Conservation (phyloP, 2,329 filamentous ascomycete species). For the Colletotrichum limetticola region DNA sequence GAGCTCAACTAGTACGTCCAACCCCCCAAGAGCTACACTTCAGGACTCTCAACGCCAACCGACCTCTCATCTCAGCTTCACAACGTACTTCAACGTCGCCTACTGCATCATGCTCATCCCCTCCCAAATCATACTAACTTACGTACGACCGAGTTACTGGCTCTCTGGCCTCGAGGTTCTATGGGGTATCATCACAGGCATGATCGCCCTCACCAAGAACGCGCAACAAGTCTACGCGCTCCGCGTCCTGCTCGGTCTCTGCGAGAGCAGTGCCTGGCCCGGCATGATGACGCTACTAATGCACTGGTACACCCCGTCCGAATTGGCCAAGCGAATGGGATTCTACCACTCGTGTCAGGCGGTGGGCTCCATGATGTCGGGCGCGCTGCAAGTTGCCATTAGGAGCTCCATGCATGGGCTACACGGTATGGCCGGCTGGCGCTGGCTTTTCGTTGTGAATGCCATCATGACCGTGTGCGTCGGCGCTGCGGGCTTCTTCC, state of each 20-base stretch:
- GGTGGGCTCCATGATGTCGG: slow-evolving; percentile 65
- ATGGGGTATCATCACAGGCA: slow-evolving; percentile 37
- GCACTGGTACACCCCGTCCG: slow-evolving; percentile 51
- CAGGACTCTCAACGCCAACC: background rate
- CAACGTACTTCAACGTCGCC: slow-evolving; percentile 38
- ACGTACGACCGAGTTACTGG: slow-evolving; percentile 42
- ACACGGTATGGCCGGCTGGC: slow-evolving; percentile 48
- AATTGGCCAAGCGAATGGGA: slow-evolving; percentile 61
- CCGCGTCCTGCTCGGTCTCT: slow-evolving; percentile 55
- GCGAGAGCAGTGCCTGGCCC: slow-evolving; percentile 47
- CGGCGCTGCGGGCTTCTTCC: slow-evolving; percentile 30
- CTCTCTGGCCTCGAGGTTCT: slow-evolving; percentile 41
- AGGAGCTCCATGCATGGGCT: slow-evolving; percentile 32
- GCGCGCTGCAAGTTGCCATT: slow-evolving; percentile 65
- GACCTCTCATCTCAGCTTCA: slow-evolving; percentile 21
- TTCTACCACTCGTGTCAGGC: slow-evolving; percentile 61
- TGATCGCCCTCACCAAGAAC: slow-evolving; percentile 30
- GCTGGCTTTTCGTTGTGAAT: slow-evolving; percentile 55
- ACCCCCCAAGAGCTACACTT: background rate
- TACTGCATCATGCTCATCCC: slow-evolving; percentile 43
- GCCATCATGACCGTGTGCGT: slow-evolving; percentile 41
- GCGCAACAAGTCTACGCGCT: slow-evolving; percentile 52
- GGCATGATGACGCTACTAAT: slow-evolving; percentile 49
- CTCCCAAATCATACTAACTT: slow-evolving; percentile 42
- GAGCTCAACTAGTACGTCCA: slow-evolving; percentile 42